Percentiles rank a stretch among this genome's conserved stretches.
phyloP scores from a whole-genome alignment of 140 eudicot species.

The Ambrosia hybrid region DNA sequence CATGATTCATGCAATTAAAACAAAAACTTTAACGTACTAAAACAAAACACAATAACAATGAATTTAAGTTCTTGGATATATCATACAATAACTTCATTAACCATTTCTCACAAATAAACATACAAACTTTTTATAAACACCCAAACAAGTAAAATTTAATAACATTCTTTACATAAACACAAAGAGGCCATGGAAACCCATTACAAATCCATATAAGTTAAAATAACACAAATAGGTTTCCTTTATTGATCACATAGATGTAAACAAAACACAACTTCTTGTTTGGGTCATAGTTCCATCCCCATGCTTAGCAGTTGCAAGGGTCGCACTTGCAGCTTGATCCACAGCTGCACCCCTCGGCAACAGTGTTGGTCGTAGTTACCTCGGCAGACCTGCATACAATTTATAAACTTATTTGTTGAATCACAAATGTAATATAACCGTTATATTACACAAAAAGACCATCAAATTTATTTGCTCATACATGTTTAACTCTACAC shows the following conservation, averaged over 20 bases:
- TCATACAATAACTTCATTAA: background rate
- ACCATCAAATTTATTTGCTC: no score
- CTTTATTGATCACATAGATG: constrained; percentile 18
- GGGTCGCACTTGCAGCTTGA: constrained; percentile 80
- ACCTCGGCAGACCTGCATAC: constrained; percentile 38
- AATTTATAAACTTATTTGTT: background rate
- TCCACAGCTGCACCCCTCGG: constrained; percentile 80
- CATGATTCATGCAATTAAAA: no score
- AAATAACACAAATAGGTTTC: background rate
- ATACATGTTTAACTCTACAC: no score
- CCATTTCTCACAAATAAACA: background rate
- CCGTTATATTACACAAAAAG: no score
- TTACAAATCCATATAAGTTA: constrained; percentile 24
- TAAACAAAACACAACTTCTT: constrained; percentile 19
- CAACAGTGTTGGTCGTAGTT: constrained; percentile 35
- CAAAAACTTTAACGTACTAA: no score
- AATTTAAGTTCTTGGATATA: background rate
- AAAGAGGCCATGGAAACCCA: constrained; percentile 22
- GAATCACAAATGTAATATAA: no score
- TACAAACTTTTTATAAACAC: constrained; percentile 21
- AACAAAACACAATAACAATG: no score
- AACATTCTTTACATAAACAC: constrained; percentile 19
- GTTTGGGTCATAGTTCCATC: constrained; percentile 19
- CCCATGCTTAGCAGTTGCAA: constrained; percentile 59
- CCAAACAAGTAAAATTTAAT: constrained; percentile 27